Base-by-base conservation (phyloP, 495 filamentous ascomycete genomes). In the Neurospora sp. region DNA sequence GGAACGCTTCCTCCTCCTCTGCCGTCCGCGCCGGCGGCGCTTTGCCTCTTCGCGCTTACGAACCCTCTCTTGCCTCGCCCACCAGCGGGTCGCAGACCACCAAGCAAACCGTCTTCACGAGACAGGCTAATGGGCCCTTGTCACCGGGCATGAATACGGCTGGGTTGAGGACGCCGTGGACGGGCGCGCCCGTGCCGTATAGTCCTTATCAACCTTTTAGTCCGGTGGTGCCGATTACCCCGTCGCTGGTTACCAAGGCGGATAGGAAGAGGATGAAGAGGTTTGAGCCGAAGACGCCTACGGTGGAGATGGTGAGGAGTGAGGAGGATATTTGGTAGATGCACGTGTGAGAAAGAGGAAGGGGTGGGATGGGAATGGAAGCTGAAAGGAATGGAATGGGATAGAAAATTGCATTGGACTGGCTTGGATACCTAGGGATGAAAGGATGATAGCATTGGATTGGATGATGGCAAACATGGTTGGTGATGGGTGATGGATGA, bases 191-290 rank as follows among this genome's bases (percentile, higher is more conserved):
- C 1, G 84, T 87, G 41, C 94, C 94, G 7, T 97, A 98, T 80
- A 91, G 88, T 71, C 92, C 94, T 6, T 98, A 98, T 78, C 96
- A 97, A 87, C 94, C 94, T 95, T 92, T 78, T 93, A 91, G 2
- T 27, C 94, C 94, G 0, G 85, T 96, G 8, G 92, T 96, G 17
- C 94, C 94, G 0, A 89, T 98, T 72, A 96, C 94, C 39, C 94
- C 94, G 1, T 89, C 89, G 65, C 84, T 94, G 68, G 90, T 93
- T 53, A 93, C 89, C 12, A 89, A 87, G 80, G 87, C 88, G 73
- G 92, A 97, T 76, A 82, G 93, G 68, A 94, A 91, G 84, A 81
- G 84, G 72, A 87, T 85, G 86, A 87, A 84, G 84, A 87, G 83
- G 83, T 74, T 88, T 71, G 87, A 89, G 76, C 87, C 85, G 17